These are phyloP conservation scores for Pyrenula aspistea DNA, from an alignment of 495 filamentous ascomycete genomes.

Conservation along the genomic window DNA sequence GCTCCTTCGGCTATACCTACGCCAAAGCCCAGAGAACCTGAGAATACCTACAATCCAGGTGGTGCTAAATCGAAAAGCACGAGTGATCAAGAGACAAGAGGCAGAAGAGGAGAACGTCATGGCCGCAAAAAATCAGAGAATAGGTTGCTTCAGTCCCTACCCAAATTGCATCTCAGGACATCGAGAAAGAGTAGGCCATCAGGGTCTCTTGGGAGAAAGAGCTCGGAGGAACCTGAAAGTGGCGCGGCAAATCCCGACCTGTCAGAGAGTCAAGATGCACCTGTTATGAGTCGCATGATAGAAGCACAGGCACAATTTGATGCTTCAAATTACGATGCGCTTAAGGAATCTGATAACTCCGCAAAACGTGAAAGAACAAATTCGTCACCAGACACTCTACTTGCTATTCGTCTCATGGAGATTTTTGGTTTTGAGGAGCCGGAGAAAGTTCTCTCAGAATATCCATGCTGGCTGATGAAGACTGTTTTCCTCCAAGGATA, in stretches of 20 bases:
- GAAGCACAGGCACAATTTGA: constrained; percentile 64
- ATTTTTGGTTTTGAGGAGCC: constrained; percentile 78
- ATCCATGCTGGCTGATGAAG: constrained; percentile 87
- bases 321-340: constrained; percentile 12
- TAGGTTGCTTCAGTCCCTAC: constrained; percentile 45
- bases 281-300: constrained; percentile 71
- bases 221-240: constrained; percentile 9
- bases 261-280: constrained; percentile 37
- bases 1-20: constrained; percentile 7
- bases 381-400: constrained; percentile 12
- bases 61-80: not conserved
- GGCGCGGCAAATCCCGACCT: constrained; percentile 9
- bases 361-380: not conserved
- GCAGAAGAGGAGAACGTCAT: constrained; percentile 19
- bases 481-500: constrained; percentile 89
- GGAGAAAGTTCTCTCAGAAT: constrained; percentile 84
- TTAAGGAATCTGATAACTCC: constrained; percentile 7
- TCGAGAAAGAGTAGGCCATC: constrained; percentile 7
- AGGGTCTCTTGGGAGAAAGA: not conserved
- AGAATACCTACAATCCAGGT: not conserved
- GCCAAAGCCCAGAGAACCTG: constrained; percentile 1
- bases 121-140: constrained; percentile 48
- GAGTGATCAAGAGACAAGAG: constrained; percentile 6
- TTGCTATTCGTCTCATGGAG: constrained; percentile 64
- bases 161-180: constrained; percentile 34